phyloP scores from a whole-genome alignment of 2,329 filamentous ascomycete genomes.

The Aspergillus ibericus region DNA sequence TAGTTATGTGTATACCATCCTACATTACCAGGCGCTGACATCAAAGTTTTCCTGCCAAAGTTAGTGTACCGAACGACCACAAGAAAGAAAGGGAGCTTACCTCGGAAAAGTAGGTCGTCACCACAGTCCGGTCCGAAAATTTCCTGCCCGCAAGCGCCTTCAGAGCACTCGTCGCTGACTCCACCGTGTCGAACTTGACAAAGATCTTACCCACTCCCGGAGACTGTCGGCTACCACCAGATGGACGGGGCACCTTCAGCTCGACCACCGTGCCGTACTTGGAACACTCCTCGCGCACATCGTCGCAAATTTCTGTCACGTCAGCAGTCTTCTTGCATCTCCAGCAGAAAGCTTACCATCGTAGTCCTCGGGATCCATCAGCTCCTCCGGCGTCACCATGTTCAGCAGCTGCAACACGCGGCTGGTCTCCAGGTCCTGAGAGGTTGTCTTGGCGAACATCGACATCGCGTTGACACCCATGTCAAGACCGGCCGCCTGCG shows the following conservation, averaged over 20 bases:
- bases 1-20: neutral
- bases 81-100: slow-evolving; percentile 48
- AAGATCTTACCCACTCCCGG: slow-evolving; percentile 96
- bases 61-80: slow-evolving; percentile 23
- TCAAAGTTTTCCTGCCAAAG: slow-evolving; percentile 81
- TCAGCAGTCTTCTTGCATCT: slow-evolving; percentile 5
- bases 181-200: slow-evolving; percentile 81
- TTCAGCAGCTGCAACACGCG: slow-evolving; percentile 91
- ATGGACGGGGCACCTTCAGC: slow-evolving; percentile 90
- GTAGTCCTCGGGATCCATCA: slow-evolving; percentile 92
- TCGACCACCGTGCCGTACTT: slow-evolving; percentile 85
- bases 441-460: slow-evolving; percentile 88
- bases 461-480: slow-evolving; percentile 98
- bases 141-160: slow-evolving; percentile 90
- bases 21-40: slow-evolving; percentile 76
- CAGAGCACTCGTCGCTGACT: slow-evolving; percentile 79
- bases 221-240: slow-evolving; percentile 76
- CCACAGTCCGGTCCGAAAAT: slow-evolving; percentile 93
- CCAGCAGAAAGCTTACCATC: slow-evolving; percentile 64
- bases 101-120: slow-evolving; percentile 95
- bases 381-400: slow-evolving; percentile 96
- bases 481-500: slow-evolving; percentile 88
- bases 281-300: slow-evolving; percentile 86
- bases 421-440: slow-evolving; percentile 73
- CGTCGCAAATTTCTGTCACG: slow-evolving; percentile 84